phyloP scores from a whole-genome alignment of 805 yeast genomes.

The Yarrowia sp. region DNA sequence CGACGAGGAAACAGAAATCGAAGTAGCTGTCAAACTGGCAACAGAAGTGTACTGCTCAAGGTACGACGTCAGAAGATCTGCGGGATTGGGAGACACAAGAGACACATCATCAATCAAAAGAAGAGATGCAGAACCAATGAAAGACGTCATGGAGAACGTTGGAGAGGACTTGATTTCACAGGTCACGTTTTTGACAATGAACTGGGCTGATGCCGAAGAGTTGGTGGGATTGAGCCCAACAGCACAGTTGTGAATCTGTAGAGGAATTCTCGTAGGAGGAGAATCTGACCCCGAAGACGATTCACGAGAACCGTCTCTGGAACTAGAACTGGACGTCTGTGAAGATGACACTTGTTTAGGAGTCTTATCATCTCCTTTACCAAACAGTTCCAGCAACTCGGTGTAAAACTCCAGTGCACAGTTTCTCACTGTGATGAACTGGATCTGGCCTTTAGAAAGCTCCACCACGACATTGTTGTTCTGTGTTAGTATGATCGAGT shows the following conservation, averaged over 20 bases:
- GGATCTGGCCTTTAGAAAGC: constrained; percentile 37
- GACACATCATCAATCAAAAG: constrained; percentile 6
- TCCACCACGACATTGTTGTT: constrained; percentile 35
- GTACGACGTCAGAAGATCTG: not conserved
- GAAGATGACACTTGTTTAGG: not conserved
- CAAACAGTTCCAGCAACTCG: constrained; percentile 51
- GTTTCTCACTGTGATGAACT: constrained; percentile 49
- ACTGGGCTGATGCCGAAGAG: not conserved
- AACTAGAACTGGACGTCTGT: not conserved
- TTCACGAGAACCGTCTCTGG: not conserved
- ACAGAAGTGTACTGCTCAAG: constrained; percentile 20
- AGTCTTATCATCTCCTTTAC: not conserved
- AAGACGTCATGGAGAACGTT: not conserved
- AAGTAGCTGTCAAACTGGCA: constrained; percentile 3
- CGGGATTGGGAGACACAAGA: not conserved
- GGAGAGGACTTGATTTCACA: not conserved
- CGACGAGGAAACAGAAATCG: not conserved
- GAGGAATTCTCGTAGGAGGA: not conserved
- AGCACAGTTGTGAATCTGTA: constrained; percentile 11
- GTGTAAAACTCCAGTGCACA: constrained; percentile 46
- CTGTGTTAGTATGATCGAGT: too few relatives aligned
- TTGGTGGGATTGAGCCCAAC: not conserved
- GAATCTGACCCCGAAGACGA: not conserved
- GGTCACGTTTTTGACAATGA: constrained; percentile 8
- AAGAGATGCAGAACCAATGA: not conserved